Base-by-base conservation (phyloP, 2,329 filamentous ascomycete species). In the Myriosclerotinia scirpicola region DNA sequence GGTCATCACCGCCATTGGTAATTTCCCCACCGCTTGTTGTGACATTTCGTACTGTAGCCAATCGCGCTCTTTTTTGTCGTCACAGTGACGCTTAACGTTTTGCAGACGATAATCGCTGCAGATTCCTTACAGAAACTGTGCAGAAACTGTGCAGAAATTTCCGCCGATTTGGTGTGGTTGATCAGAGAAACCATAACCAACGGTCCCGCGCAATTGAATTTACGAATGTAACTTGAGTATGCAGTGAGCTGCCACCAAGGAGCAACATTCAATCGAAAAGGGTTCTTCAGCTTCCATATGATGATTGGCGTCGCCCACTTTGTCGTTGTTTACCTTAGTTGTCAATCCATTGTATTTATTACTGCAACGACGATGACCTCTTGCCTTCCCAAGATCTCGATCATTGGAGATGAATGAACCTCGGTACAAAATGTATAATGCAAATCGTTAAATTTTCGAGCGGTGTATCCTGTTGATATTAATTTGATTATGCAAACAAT, bases 251-350 rank as follows among this genome's bases (percentile, higher is more conserved):
- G 38, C 63, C 15, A 44, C 46, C 14, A 30, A 42, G n/a, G 50
- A 61, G 64, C 55, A 65, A 65, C 64, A 55, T 65, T 61, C 64
- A 61, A 46, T 65, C 12, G 46, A 65, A 61, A 65, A 20, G 12
- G 38, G 46, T 30, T 61, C 64, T 38, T 65, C 64, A 65, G 64
- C 64, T 65, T 65, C 52, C 64, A 65, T 54, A 61, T 61, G 54
- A 61, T 52, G 64, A 46, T 30, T 61, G 64, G 55, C 55, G 64
- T 48, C 54, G 64, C 44, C 55, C 53, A 58, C 54, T 59, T 58
- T 40, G 40, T 65, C 62, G n/a, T 30, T n/a, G 54, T 55, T 20
- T 64, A 64, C 42, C 52, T 64, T 64, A 64, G 54, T 52, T 65
- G n/a, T 59, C 54, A 46, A 40, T 48, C 26, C 44, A 61, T 54